Conservation (phyloP, 2,329 filamentous ascomycete genomes). For the Aspergillus sclerotialis region DNA sequence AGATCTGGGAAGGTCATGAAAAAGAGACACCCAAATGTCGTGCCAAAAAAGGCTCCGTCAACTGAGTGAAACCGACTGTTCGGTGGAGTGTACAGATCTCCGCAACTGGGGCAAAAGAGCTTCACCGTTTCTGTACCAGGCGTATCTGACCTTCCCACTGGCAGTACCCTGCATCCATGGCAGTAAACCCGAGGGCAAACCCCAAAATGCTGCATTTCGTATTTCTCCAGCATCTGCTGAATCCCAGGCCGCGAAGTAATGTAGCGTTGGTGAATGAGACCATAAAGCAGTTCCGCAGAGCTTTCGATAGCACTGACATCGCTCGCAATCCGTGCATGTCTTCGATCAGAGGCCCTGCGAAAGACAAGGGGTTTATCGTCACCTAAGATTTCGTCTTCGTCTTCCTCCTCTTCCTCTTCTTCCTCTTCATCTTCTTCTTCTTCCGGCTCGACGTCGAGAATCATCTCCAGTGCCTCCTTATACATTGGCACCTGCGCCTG, state of each 20-base stretch:
- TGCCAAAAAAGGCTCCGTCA: constrained; percentile 95
- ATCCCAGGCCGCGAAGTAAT: constrained; percentile 95
- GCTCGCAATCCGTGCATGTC: constrained; percentile 80
- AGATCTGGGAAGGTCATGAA: constrained; percentile 98
- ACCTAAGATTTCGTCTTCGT: constrained; percentile 61
- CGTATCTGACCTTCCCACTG: constrained; percentile 88
- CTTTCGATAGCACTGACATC: constrained; percentile 94
- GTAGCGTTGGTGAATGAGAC: constrained; percentile 95
- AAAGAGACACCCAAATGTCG: constrained; percentile 93
- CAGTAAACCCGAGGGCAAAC: constrained; percentile 92
- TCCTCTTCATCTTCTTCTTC: constrained; percentile 61
- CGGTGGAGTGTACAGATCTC: constrained; percentile 94
- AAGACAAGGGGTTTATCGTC: constrained; percentile 43
- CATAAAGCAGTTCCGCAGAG: constrained; percentile 96
- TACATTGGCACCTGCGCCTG: constrained; percentile 97
- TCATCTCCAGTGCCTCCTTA: constrained; percentile 99
- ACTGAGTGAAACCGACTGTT: constrained; percentile 97
- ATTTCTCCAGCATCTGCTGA: constrained; percentile 99
- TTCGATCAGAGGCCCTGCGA: constrained; percentile 55
- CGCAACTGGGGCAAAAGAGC: constrained; percentile 92
- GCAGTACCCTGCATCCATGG: constrained; percentile 80
- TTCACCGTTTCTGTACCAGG: constrained; percentile 97
- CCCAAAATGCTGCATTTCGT: constrained; percentile 93
- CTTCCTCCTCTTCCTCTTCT: constrained; percentile 62
- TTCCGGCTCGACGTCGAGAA: constrained; percentile 94